phyloP scores from a whole-genome alignment of 768 basidiomycete species.

The Termitomyces sp. region DNA sequence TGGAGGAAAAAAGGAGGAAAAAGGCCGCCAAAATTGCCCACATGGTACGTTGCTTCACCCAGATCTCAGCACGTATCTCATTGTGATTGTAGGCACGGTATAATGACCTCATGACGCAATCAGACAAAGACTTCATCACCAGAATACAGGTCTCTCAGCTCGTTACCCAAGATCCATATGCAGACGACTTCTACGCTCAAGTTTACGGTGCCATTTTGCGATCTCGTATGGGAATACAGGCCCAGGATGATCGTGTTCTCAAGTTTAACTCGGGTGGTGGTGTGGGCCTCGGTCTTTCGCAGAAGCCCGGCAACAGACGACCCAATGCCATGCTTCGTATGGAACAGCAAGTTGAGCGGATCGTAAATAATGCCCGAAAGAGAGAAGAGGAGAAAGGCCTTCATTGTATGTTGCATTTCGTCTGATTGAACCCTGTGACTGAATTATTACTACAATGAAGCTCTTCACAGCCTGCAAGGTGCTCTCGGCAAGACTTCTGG shows the following conservation, averaged over 20 bases:
- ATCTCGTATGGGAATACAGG: slow-evolving; percentile 71
- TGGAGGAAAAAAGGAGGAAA: slow-evolving; percentile 80
- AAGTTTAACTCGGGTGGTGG: slow-evolving; percentile 84
- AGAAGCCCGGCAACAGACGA: slow-evolving; percentile 65
- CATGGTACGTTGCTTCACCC: slow-evolving; percentile 54
- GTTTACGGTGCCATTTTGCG: slow-evolving; percentile 87
- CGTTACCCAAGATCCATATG: slow-evolving; percentile 94
- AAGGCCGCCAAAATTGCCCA: slow-evolving; percentile 86
- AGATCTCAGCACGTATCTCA: slow-evolving; percentile 7
- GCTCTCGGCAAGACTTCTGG: slow-evolving; percentile 94
- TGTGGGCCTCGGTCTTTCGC: slow-evolving; percentile 78
- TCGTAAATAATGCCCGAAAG: slow-evolving; percentile 87
- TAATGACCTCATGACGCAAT: slow-evolving; percentile 95
- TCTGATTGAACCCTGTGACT: neutral
- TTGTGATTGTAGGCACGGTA: slow-evolving; percentile 66
- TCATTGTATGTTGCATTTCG: slow-evolving; percentile 38
- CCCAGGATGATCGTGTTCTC: slow-evolving; percentile 75
- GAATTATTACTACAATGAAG: slow-evolving; percentile 31
- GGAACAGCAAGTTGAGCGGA: slow-evolving; percentile 94
- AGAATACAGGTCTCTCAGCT: slow-evolving; percentile 98
- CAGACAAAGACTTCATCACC: slow-evolving; percentile 99
- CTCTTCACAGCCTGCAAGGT: slow-evolving; percentile 79
- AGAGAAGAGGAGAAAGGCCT: slow-evolving; percentile 83
- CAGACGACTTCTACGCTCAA: slow-evolving; percentile 98
- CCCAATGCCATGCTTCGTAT: slow-evolving; percentile 89